Evolutionary conservation across 2,329 filamentous ascomycete species (phyloP).

Genomic region (Exophiala viscosa): DNA sequence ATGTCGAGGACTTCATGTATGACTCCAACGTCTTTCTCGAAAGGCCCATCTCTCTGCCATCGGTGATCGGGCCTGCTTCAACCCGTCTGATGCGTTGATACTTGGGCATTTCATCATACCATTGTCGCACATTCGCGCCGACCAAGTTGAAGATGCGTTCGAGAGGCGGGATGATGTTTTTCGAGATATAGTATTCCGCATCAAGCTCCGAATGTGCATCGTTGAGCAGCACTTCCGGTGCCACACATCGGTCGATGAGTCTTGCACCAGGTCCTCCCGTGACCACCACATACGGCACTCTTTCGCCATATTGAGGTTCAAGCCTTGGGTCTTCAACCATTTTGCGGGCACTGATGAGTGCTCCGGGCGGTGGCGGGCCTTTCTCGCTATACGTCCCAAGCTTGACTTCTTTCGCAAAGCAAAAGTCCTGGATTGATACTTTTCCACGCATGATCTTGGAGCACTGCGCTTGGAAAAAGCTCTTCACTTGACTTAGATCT

Average conservation of each 20-base stretch:
- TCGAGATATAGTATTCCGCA: slow-evolving; percentile 93
- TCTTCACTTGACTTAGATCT: slow-evolving; percentile 83
- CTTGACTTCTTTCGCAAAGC: slow-evolving; percentile 88
- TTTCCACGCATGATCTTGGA: slow-evolving; percentile 85
- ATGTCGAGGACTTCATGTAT: slow-evolving; percentile 81
- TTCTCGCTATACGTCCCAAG: slow-evolving; percentile 83
- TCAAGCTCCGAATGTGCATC: slow-evolving; percentile 79
- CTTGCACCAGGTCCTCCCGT: slow-evolving; percentile 81
- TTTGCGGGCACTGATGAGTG: slow-evolving; percentile 76
- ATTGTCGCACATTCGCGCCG: slow-evolving; percentile 81
- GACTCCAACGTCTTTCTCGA: slow-evolving; percentile 77
- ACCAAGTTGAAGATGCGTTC: slow-evolving; percentile 96
- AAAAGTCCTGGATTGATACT: slow-evolving; percentile 91
- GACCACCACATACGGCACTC: slow-evolving; percentile 90
- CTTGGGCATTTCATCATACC: slow-evolving; percentile 98
- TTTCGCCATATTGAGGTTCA: slow-evolving; percentile 92
- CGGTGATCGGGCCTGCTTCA: slow-evolving; percentile 38
- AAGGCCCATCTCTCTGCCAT: slow-evolving; percentile 30
- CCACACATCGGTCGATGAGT: slow-evolving; percentile 83
- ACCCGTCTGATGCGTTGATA: slow-evolving; percentile 69
- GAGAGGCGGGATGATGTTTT: slow-evolving; percentile 90
- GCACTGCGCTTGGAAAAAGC: slow-evolving; percentile 86
- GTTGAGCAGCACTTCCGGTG: slow-evolving; percentile 74
- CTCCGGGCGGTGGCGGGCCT: slow-evolving; percentile 77
- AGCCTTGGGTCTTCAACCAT: slow-evolving; percentile 83